These are phyloP conservation scores for Teunomyces kruisii DNA, from an alignment of 805 yeast genomes.

Conservation along the genomic window DNA sequence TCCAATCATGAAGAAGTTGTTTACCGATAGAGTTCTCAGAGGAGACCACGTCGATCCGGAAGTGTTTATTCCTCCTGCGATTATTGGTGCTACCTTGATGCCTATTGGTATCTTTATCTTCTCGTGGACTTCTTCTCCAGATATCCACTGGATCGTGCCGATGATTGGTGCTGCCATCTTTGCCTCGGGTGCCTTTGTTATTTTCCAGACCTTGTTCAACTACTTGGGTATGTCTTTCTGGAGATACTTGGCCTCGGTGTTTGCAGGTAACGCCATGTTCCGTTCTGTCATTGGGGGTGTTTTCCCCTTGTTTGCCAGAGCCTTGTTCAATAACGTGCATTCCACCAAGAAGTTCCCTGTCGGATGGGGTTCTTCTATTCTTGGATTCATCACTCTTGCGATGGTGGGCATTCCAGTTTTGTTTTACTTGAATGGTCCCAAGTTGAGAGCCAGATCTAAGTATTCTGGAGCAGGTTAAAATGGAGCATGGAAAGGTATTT, in stretches of 20 bases:
- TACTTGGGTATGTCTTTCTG: constrained; percentile 51
- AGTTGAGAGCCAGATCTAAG: constrained; percentile 43
- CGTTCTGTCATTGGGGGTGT: constrained; percentile 55
- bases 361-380: constrained; percentile 55
- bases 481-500: too few species aligned
- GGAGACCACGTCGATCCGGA: constrained; percentile 16
- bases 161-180: constrained; percentile 21
- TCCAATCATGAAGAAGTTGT: constrained; percentile 8
- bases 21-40: constrained; percentile 12
- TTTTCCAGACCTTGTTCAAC: constrained; percentile 53
- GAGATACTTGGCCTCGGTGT: constrained; percentile 55
- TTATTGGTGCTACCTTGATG: constrained; percentile 21
- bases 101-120: constrained; percentile 22
- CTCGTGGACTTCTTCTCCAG: constrained; percentile 18
- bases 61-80: constrained; percentile 19
- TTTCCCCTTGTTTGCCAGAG: constrained; percentile 64
- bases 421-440: constrained; percentile 44
- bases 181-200: constrained; percentile 20
- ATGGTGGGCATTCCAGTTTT: constrained; percentile 49
- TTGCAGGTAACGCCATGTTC: constrained; percentile 55
- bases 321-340: constrained; percentile 52
- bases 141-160: constrained; percentile 21
- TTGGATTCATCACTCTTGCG: constrained; percentile 45
- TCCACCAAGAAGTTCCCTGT: constrained; percentile 49
- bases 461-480: constrained; percentile 22